Conservation (phyloP, 2,329 filamentous ascomycete genomes). For the Epichloe gansuensis region DNA sequence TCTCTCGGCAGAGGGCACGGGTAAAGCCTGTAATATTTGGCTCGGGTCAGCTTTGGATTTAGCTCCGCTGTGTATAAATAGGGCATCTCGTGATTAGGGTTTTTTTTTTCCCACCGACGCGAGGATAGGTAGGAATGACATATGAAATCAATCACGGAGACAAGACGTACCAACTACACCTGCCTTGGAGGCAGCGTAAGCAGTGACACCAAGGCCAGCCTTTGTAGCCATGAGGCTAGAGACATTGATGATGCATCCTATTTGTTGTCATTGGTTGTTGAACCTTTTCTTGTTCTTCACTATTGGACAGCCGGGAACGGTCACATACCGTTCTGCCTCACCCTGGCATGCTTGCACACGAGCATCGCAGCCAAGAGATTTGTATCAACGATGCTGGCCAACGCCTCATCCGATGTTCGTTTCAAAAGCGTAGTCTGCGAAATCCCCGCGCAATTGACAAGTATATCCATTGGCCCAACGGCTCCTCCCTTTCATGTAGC, state of each 20-base stretch:
- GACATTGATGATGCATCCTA: constrained; percentile 67
- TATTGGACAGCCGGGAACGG: too few species aligned
- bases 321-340: constrained; percentile 19
- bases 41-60: background rate
- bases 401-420: constrained; percentile 32
- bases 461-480: constrained; percentile 35
- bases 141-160: constrained; percentile 2
- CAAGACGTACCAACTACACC: constrained; percentile 51
- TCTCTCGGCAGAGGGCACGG: constrained; percentile 50
- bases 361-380: constrained; percentile 58
- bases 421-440: constrained; percentile 53
- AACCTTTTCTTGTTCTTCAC: background rate
- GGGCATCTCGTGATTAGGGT: background rate
- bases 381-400: constrained; percentile 48
- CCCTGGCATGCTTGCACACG: constrained; percentile 38
- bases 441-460: constrained; percentile 72
- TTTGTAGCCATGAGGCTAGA: constrained; percentile 61
- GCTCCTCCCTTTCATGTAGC: background rate
- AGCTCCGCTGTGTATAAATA: constrained; percentile 7
- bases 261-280: background rate
- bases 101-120: too few species aligned
- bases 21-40: constrained; percentile 44
- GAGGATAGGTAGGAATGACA: constrained; percentile 4
- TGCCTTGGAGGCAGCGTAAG: constrained; percentile 71
- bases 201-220: constrained; percentile 55